Conservation (phyloP, 345 rosid genomes). For the Bruguiera parviflora region DNA sequence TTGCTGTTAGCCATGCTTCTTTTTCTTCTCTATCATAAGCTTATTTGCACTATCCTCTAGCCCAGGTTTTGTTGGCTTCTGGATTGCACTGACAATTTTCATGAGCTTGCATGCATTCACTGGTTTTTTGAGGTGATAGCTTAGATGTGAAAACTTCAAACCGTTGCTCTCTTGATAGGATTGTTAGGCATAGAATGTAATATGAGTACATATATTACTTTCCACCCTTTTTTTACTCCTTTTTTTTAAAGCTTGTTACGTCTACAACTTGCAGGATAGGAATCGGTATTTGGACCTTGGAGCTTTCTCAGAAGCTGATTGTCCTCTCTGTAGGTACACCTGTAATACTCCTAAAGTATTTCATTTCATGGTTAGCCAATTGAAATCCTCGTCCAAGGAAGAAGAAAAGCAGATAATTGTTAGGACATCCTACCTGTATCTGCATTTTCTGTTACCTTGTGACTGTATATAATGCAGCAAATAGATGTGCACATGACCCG, state of each 20-base stretch:
- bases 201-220: no score
- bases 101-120: constrained; percentile 37
- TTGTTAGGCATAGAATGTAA: neutral
- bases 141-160: neutral
- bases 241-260: neutral
- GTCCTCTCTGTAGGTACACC: neutral
- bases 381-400: no score
- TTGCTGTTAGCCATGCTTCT: neutral
- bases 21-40: constrained; percentile 15
- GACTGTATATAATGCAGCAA: no score
- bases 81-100: constrained; percentile 35
- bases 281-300: constrained; percentile 42
- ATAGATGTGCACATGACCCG: no score
- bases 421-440: no score
- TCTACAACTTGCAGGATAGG: constrained; percentile 33
- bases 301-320: constrained; percentile 27
- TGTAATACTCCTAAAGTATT: no score
- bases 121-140: constrained; percentile 37
- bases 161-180: neutral
- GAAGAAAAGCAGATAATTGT: no score
- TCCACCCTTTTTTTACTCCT: no score
- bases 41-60: constrained; percentile 30
- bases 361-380: no score
- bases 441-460: no score
- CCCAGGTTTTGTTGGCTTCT: constrained; percentile 40